Conservation (phyloP, 1,284 basidiomycete species). For the Sporisorium exsertum region DNA sequence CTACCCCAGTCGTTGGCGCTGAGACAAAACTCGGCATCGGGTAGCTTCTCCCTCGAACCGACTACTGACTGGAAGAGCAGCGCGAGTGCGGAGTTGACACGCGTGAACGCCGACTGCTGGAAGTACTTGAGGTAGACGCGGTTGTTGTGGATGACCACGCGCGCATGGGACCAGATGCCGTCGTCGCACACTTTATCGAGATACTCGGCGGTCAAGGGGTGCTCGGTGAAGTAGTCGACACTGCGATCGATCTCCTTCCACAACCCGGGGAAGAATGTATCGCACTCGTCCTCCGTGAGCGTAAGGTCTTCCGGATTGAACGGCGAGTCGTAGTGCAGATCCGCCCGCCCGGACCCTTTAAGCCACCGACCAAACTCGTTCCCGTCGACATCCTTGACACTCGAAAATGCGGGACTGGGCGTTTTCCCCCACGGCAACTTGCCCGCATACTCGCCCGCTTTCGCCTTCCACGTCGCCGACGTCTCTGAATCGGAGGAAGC, state of each 20-base stretch:
- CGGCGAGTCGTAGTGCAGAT: slow-evolving; percentile 53
- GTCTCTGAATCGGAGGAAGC: slow-evolving; percentile 21
- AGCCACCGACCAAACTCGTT: slow-evolving; percentile 46
- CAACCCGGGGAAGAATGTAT: slow-evolving; percentile 62
- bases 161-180: slow-evolving; percentile 59
- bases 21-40: slow-evolving; percentile 67
- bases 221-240: slow-evolving; percentile 51
- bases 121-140: slow-evolving; percentile 60
- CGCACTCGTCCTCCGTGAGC: slow-evolving; percentile 63
- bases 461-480: slow-evolving; percentile 20
- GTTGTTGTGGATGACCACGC: slow-evolving; percentile 66
- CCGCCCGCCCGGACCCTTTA: slow-evolving; percentile 38
- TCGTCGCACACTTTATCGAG: slow-evolving; percentile 63
- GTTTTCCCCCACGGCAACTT: slow-evolving; percentile 15
- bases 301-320: slow-evolving; percentile 65
- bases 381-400: slow-evolving; percentile 19
- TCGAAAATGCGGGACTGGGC: background rate
- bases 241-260: slow-evolving; percentile 63
- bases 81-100: slow-evolving; percentile 55
- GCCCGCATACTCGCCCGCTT: slow-evolving; percentile 46
- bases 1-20: slow-evolving; percentile 63
- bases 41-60: slow-evolving; percentile 56
- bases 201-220: slow-evolving; percentile 46
- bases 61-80: slow-evolving; percentile 56
- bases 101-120: slow-evolving; percentile 55